Conservation (phyloP, 2,329 filamentous ascomycete genomes). For the Onygena corvina region DNA sequence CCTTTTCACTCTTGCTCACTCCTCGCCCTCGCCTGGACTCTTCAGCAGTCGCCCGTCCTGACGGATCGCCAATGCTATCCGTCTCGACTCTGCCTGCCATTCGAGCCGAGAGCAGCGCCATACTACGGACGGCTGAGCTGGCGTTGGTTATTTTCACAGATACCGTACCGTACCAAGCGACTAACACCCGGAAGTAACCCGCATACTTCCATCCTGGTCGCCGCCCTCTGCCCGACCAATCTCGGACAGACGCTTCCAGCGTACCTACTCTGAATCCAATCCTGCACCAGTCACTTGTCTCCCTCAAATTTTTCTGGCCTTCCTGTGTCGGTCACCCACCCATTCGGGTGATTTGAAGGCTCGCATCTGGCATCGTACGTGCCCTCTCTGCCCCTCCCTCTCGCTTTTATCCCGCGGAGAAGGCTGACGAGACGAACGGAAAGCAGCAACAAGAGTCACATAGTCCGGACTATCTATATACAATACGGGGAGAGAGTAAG, state of each 20-base stretch:
- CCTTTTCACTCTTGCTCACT: too few species aligned
- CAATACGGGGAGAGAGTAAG: background rate
- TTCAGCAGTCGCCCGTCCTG: too few species aligned
- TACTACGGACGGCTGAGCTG: too few species aligned
- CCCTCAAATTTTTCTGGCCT: too few species aligned
- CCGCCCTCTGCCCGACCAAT: slow-evolving; percentile 3
- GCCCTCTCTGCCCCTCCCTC: background rate
- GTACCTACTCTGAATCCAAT: background rate
- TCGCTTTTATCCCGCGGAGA: background rate
- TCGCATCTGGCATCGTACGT: too few species aligned
- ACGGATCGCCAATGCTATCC: background rate
- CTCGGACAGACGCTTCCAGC: background rate
- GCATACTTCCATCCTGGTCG: slow-evolving; percentile 4
- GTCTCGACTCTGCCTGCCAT: background rate
- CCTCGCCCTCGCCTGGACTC: background rate
- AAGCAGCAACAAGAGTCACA: background rate
- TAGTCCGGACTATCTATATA: background rate
- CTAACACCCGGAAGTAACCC: slow-evolving; percentile 6
- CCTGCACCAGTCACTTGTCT: too few species aligned
- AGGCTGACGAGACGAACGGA: background rate
- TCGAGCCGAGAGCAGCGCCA: background rate
- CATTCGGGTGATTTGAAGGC: too few species aligned
- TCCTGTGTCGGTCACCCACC: too few species aligned
- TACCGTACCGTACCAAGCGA: slow-evolving; percentile 1
- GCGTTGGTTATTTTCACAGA: background rate